Conservation (phyloP, 2,329 filamentous ascomycete species). For the Clonostachys solani region DNA sequence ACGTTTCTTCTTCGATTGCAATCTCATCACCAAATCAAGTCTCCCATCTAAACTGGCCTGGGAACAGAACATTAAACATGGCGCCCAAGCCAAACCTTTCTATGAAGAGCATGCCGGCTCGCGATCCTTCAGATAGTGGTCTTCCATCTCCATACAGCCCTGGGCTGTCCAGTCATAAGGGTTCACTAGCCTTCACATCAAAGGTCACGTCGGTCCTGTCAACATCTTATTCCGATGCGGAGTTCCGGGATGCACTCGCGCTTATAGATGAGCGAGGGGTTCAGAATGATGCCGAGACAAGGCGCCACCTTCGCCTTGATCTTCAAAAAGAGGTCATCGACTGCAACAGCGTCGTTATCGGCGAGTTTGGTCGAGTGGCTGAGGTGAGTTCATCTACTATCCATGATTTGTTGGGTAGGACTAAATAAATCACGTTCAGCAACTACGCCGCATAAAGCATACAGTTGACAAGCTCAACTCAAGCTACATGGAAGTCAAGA, state of each 20-base stretch:
- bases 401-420: not conserved
- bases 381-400: slow-evolving; percentile 54
- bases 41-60: too few species aligned
- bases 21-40: too few species aligned
- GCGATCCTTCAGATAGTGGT: slow-evolving; percentile 23
- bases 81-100: slow-evolving; percentile 4
- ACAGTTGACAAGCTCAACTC: slow-evolving; percentile 76
- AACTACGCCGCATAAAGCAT: slow-evolving; percentile 78
- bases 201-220: slow-evolving; percentile 85
- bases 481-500: slow-evolving; percentile 76
- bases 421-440: slow-evolving; percentile 43
- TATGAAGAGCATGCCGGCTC: slow-evolving; percentile 8
- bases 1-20: too few species aligned
- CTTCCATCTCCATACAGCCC: slow-evolving; percentile 77
- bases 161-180: slow-evolving; percentile 55
- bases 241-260: slow-evolving; percentile 80
- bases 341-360: slow-evolving; percentile 84
- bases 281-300: slow-evolving; percentile 71
- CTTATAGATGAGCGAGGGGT: slow-evolving; percentile 71
- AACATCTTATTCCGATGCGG: slow-evolving; percentile 85
- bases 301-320: slow-evolving; percentile 75
- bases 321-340: slow-evolving; percentile 90
- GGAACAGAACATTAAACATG: slow-evolving; percentile 3
- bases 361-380: slow-evolving; percentile 84
- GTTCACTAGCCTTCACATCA: slow-evolving; percentile 66